A percentile compares a stretch with the other conserved stretches of the same genome.
These are phyloP conservation scores for Thelephora terrestris DNA, from an alignment of 1,284 basidiomycete species.

Conservation along the genomic window DNA sequence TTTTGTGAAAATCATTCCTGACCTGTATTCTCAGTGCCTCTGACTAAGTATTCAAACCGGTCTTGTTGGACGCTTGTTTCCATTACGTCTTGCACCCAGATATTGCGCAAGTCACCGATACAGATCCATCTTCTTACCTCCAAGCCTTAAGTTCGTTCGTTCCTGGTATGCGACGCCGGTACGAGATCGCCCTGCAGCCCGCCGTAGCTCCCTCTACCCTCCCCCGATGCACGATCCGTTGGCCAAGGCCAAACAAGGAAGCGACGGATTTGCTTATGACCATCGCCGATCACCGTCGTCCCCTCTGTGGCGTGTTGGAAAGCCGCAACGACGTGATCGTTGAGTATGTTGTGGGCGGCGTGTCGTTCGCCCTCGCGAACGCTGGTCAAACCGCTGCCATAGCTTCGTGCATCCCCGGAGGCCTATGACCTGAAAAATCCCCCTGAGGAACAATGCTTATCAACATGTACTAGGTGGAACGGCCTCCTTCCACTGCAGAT, in stretches of 20 bases:
- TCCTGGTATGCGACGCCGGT: neutral
- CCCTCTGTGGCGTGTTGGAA: neutral
- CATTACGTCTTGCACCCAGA: conserved; percentile 21
- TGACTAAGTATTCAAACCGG: conserved; percentile 29
- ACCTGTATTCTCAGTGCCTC: conserved; percentile 9
- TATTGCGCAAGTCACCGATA: conserved; percentile 17
- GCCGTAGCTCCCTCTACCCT: neutral
- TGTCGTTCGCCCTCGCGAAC: neutral
- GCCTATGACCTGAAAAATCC: neutral
- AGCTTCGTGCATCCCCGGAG: neutral
- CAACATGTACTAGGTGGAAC: too few species aligned
- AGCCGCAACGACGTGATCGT: neutral
- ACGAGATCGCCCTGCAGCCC: neutral
- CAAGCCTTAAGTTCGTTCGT: neutral
- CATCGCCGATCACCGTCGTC: neutral
- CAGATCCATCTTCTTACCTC: conserved; percentile 4
- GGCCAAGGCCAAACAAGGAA: too few species aligned
- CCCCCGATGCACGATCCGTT: too few species aligned
- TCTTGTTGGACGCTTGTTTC: conserved; percentile 27
- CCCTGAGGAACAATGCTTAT: neutral
- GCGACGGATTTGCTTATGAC: too few species aligned
- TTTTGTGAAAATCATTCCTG: neutral
- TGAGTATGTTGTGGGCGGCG: neutral
- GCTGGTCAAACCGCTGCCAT: neutral
- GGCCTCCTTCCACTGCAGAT: too few species aligned